Base-by-base conservation (phyloP, 768 basidiomycete genomes). In the Boletus sp. region DNA sequence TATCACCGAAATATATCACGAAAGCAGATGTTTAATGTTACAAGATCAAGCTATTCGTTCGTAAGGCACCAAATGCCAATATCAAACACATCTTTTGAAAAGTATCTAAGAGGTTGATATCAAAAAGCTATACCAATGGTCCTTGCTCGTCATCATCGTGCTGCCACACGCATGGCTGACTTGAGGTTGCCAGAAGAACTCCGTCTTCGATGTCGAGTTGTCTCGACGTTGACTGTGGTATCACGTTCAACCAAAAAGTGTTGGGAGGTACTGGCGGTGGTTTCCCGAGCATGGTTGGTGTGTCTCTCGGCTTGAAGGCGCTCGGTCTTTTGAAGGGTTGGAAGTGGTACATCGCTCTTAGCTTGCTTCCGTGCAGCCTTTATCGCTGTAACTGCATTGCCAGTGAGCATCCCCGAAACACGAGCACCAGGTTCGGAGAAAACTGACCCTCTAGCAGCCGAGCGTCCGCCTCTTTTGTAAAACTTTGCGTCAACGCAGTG, bases 401-500 rank as follows among this genome's bases (percentile, higher is more conserved):
- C 9, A 18, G 39, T 71, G 28, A 67, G 57, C 46, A 24, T 54
- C 28, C 24, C 50, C 15, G 35, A 58, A 9, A 30, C 17, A 32
- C 20, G n/a, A 30, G 2, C 28, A 41, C 36, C 11, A 7, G 12
- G 18, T 15, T 12, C 20, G 18, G 36, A 18, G 55, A 35, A 55
- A 36, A 52, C 63, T 54, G 36, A 90, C 90, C 83, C 77, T 87
- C 84, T 36, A 86, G 67, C 39, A 87, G 66, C 69, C 84, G 85
- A 10, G 79, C 69, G 61, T 91, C 90, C 24, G 91, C 91, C 72
- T 92, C 89, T 40, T 82, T 78, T 60, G 85, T 85, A 64, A 90
- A 92, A 58, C 87, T 89, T 71, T 90, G 85, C 81, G 87, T 89
- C 54, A 93, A 75, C 30, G 86, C 83, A 35, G 87, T 83, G 71